These are phyloP conservation scores for Paracoccidioides brasiliensis DNA, from an alignment of 2,329 filamentous ascomycete species.

Conservation along the genomic window DNA sequence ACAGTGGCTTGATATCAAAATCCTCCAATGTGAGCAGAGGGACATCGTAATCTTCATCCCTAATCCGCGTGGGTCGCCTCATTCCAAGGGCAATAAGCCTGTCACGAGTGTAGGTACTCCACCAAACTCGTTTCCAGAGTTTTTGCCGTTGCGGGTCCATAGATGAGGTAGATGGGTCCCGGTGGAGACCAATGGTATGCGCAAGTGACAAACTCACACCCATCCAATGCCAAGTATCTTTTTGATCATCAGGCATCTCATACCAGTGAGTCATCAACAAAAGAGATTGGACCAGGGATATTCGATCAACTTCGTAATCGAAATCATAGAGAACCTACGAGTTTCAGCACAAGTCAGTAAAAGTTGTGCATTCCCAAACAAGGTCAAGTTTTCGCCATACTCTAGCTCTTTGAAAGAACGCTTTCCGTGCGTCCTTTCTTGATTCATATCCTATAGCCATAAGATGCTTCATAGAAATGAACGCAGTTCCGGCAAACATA, in stretches of 20 bases:
- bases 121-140: conserved; percentile 94
- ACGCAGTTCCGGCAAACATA: conserved; percentile 86
- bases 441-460: conserved; percentile 63
- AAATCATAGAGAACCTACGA: conserved; percentile 75
- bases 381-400: conserved; percentile 36
- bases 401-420: conserved; percentile 79
- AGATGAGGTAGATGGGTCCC: conserved; percentile 65
- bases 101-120: conserved; percentile 94
- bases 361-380: neutral
- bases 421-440: conserved; percentile 69
- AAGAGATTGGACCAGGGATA: conserved; percentile 76
- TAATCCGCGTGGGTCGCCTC: conserved; percentile 82
- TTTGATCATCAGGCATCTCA: conserved; percentile 90
- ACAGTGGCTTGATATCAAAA: conserved; percentile 62
- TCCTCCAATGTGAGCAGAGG: conserved; percentile 76
- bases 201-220: conserved; percentile 85
- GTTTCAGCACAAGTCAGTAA: conserved; percentile 8
- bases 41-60: conserved; percentile 86
- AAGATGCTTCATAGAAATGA: conserved; percentile 67
- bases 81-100: conserved; percentile 85
- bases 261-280: conserved; percentile 97
- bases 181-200: conserved; percentile 84
- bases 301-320: conserved; percentile 82
- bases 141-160: conserved; percentile 63
- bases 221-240: conserved; percentile 99